Conservation (phyloP, 768 basidiomycete genomes). For the Postia placenta region DNA sequence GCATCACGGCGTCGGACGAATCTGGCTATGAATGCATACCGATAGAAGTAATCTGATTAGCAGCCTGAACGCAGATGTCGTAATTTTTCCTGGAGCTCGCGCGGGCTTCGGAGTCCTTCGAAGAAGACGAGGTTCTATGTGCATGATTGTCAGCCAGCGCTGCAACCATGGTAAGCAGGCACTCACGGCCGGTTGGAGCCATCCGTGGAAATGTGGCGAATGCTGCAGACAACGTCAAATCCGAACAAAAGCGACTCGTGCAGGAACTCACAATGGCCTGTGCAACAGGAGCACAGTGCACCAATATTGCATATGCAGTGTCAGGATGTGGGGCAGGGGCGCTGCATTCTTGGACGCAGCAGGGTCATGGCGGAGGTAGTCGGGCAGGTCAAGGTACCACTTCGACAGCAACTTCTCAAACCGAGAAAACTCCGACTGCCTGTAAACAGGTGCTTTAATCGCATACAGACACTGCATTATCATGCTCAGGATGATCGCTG, state of each 20-base stretch:
- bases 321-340: constrained; percentile 60
- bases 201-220: constrained; percentile 22
- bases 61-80: constrained; percentile 68
- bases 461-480: constrained; percentile 71
- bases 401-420: constrained; percentile 63
- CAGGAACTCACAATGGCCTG: constrained; percentile 63
- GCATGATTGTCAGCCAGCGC: neutral
- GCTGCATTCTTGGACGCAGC: constrained; percentile 35
- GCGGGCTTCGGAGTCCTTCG: constrained; percentile 48
- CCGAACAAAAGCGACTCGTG: neutral
- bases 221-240: constrained; percentile 19
- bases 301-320: constrained; percentile 85
- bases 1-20: neutral
- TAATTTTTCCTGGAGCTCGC: constrained; percentile 57
- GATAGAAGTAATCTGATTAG: constrained; percentile 73
- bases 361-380: constrained; percentile 60
- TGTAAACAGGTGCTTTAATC: constrained; percentile 47
- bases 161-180: too few species aligned
- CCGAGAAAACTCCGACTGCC: constrained; percentile 49
- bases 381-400: constrained; percentile 69
- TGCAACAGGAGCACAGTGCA: constrained; percentile 69
- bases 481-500: constrained; percentile 63
- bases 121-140: constrained; percentile 10
- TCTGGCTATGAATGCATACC: constrained; percentile 29
- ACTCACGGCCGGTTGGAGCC: constrained; percentile 15